These are phyloP conservation scores for Pseudogymnoascus sp. DNA, from an alignment of 2,329 filamentous ascomycete species.

Conservation along the genomic window DNA sequence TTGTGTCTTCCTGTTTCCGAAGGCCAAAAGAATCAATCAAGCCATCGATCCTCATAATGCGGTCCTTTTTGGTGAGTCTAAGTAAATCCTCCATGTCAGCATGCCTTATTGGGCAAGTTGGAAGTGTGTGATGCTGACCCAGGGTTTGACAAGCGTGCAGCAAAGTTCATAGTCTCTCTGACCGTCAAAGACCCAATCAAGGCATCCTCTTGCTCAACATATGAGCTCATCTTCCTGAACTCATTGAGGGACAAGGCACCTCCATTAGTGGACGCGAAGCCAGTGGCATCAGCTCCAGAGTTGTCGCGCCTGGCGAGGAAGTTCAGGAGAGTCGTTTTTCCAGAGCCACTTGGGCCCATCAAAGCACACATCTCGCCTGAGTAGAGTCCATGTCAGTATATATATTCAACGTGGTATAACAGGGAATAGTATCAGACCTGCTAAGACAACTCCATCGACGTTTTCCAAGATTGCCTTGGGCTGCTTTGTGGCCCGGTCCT, in stretches of 20 bases:
- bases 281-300: slow-evolving; percentile 45
- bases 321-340: slow-evolving; percentile 78
- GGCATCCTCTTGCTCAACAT: slow-evolving; percentile 79
- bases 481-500: slow-evolving; percentile 59
- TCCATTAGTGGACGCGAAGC: slow-evolving; percentile 36
- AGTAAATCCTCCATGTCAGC: background rate
- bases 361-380: slow-evolving; percentile 68
- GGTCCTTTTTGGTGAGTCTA: slow-evolving; percentile 8
- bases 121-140: slow-evolving; percentile 32
- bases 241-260: slow-evolving; percentile 42
- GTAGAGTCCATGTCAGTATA: slow-evolving; percentile 6
- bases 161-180: slow-evolving; percentile 67
- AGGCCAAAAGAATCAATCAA: slow-evolving; percentile 66
- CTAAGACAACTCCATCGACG: slow-evolving; percentile 56
- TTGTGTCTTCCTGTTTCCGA: slow-evolving; percentile 54
- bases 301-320: slow-evolving; percentile 66
- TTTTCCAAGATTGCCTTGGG: slow-evolving; percentile 56
- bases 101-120: background rate
- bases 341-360: slow-evolving; percentile 74
- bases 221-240: slow-evolving; percentile 60
- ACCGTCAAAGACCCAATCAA: slow-evolving; percentile 74
- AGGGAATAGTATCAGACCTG: slow-evolving; percentile 37
- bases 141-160: slow-evolving; percentile 55
- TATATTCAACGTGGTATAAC: background rate
- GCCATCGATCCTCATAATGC: slow-evolving; percentile 33